Evolutionary conservation across 2,329 filamentous ascomycete species (phyloP), one percentile per base, ranked within the genome.

Genomic region (Aureobasidium sp.): DNA sequence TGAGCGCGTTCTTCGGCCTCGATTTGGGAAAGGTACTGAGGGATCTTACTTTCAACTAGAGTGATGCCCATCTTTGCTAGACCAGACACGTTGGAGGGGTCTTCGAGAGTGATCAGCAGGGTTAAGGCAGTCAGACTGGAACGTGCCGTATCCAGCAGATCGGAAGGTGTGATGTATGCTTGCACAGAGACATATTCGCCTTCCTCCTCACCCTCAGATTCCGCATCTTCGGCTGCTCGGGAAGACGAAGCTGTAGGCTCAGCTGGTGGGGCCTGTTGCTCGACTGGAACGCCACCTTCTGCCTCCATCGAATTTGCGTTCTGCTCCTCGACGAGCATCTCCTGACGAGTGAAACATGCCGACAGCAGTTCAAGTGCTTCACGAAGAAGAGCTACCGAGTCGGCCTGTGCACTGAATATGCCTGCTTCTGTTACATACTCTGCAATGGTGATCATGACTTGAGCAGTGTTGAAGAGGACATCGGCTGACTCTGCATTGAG

Each of bases 401-500:
- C 74, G 44, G 73, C 69, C 47, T 78, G 74, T 27, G 73, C 69
- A 45, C 70, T 69, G 27, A 79, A 75, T 6, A 79, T 78, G 45
- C 78, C 79, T n/a, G 78, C 77, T 54, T 85, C 82, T 0, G 80
- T 76, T 8, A 83, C 70, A 2, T 76, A 76, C 74, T 90, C 87
- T 1, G 84, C 85, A 41, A 90, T 76, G 64, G 81, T 84, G 0
- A 83, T 86, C 41, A 90, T 76, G 3, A 89, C 84, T 71, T 90
- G 87, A 1, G 83, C 85, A 6, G 84, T 86, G 69, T 90, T 91
- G 76, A 90, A 91, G 9, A 88, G 75, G 5, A 84, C 79, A 72
- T 91, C 86, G 1, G 85, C 77, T 69, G 89, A 88, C 44, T 84
- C 79, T 53, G 81, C 78, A 27, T 85, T 80, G 34, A 90, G 71